Percentiles rank a stretch among this genome's conserved stretches.
phyloP scores from a whole-genome alignment of 768 basidiomycete genomes.

The Rhodosporidiobolus sp. region DNA sequence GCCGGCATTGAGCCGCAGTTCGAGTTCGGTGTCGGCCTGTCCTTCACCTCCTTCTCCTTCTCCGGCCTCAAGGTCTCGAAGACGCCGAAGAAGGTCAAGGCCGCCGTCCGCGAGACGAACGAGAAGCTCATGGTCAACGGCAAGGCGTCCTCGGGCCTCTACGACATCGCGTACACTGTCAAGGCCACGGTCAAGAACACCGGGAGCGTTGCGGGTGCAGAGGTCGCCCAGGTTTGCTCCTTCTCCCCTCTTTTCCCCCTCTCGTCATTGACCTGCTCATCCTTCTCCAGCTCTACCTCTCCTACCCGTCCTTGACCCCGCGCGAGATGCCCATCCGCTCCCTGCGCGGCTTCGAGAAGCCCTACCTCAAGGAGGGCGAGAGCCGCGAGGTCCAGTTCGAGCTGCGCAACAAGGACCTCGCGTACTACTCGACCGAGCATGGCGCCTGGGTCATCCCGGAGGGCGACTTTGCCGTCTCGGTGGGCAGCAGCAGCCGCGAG shows the following conservation, averaged over 20 bases:
- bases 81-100: not conserved
- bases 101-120: constrained; percentile 26
- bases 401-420: constrained; percentile 46
- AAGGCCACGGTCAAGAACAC: constrained; percentile 35
- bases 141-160: constrained; percentile 1
- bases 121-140: constrained; percentile 21
- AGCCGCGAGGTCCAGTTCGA: constrained; percentile 44
- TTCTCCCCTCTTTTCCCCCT: not conserved
- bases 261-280: not conserved
- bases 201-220: constrained; percentile 19
- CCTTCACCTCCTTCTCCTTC: constrained; percentile 32
- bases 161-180: constrained; percentile 28
- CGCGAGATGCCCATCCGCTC: constrained; percentile 24
- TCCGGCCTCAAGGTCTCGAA: constrained; percentile 29
- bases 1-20: constrained; percentile 39
- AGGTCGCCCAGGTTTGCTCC: constrained; percentile 26
- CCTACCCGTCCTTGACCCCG: constrained; percentile 21
- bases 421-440: constrained; percentile 11
- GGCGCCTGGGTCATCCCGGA: constrained; percentile 37
- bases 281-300: constrained; percentile 38
- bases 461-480: constrained; percentile 37
- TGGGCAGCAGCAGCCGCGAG: constrained; percentile 36
- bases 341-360: constrained; percentile 46
- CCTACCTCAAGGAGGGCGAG: constrained; percentile 36
- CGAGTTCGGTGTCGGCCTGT: constrained; percentile 47